Percentiles rank a stretch among this genome's conserved stretches.
These are phyloP conservation scores for Cymbopogon citratus DNA, from an alignment of 176 grass and related monocot species.

Conservation along the genomic window DNA sequence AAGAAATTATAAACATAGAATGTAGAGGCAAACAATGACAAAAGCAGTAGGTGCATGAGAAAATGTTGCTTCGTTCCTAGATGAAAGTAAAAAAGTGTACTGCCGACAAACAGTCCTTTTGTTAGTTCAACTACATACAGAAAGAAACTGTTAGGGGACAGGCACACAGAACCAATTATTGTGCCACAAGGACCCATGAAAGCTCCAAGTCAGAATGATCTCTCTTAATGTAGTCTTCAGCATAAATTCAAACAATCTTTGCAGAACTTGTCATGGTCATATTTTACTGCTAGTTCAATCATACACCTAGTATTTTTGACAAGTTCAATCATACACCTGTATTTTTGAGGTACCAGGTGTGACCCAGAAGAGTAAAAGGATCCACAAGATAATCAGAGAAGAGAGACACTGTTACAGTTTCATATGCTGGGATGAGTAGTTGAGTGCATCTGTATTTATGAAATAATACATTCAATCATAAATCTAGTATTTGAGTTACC, in stretches of 20 bases:
- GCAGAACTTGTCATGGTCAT: not conserved
- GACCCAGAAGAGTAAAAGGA: not conserved
- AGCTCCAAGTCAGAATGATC: constrained; percentile 9
- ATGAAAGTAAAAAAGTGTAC: not conserved
- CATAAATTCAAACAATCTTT: constrained; percentile 1
- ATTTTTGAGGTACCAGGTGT: not conserved
- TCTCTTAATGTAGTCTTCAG: not conserved
- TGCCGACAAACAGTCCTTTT: not conserved
- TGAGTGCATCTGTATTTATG: no score
- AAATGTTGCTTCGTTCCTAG: not conserved
- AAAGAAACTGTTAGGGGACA: not conserved
- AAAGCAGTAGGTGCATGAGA: not conserved
- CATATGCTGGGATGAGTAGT: no score
- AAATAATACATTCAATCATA: not conserved
- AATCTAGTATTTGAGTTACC: not conserved
- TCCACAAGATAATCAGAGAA: constrained; percentile 5
- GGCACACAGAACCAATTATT: not conserved
- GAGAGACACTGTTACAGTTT: no score
- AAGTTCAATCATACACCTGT: not conserved
- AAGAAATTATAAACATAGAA: not conserved
- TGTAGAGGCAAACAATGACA: not conserved
- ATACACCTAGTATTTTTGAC: not conserved
- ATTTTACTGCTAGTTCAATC: not conserved
- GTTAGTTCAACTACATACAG: constrained; percentile 8
- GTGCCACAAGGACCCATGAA: not conserved